These are phyloP conservation scores for Boletus pseudo-olivaceus DNA, from an alignment of 768 basidiomycete species.

Conservation along the genomic window DNA sequence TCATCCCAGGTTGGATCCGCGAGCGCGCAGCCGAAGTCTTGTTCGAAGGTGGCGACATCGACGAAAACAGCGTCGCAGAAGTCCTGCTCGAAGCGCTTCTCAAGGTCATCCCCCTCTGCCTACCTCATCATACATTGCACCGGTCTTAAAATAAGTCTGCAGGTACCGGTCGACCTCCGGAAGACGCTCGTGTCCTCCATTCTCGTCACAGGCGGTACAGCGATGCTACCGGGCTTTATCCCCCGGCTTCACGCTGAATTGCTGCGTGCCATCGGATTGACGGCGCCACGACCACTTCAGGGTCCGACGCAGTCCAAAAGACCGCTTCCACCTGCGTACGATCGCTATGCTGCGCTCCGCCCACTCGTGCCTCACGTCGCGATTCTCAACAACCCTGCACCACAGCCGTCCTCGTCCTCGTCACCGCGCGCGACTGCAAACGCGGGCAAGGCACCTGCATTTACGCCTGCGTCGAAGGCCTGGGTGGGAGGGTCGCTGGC, in stretches of 20 bases:
- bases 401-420: slow-evolving; percentile 42
- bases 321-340: slow-evolving; percentile 50
- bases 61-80: slow-evolving; percentile 82
- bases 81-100: slow-evolving; percentile 73
- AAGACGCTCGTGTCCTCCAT: slow-evolving; percentile 81
- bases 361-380: slow-evolving; percentile 70
- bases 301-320: slow-evolving; percentile 35
- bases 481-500: slow-evolving; percentile 96
- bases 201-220: slow-evolving; percentile 83
- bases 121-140: not conserved
- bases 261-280: slow-evolving; percentile 52
- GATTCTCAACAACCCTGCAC: slow-evolving; percentile 81
- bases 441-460: slow-evolving; percentile 85
- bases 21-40: slow-evolving; percentile 89
- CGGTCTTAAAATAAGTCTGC: not conserved
- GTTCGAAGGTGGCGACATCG: slow-evolving; percentile 87
- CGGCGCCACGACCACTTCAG: slow-evolving; percentile 32
- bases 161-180: slow-evolving; percentile 91
- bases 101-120: slow-evolving; percentile 46
- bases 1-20: slow-evolving; percentile 93
- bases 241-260: slow-evolving; percentile 82
- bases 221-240: slow-evolving; percentile 91
- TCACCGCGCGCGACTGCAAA: slow-evolving; percentile 54
- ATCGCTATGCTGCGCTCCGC: slow-evolving; percentile 72
- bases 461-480: slow-evolving; percentile 71